A percentile compares a stretch with the other conserved stretches of the same genome.
Conservation (phyloP, 2,329 filamentous ascomycete species). For the Graphilbum sp. region DNA sequence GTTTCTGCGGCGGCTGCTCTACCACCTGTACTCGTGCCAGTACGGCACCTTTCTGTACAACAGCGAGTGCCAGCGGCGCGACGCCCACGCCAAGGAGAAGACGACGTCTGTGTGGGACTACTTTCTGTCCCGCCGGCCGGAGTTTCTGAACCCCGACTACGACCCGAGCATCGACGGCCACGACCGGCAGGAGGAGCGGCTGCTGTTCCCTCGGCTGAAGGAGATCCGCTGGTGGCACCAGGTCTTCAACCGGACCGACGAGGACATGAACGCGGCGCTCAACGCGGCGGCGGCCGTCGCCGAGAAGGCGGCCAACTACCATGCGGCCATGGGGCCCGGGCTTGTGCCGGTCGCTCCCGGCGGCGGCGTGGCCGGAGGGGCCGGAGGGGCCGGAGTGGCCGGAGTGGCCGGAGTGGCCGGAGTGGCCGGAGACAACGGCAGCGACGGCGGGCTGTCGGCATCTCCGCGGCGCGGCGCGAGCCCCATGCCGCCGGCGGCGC, state of each 20-base stretch:
- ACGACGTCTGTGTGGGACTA: constrained; percentile 93
- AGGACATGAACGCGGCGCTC: constrained; percentile 74
- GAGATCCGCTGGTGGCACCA: constrained; percentile 93
- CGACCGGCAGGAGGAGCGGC: constrained; percentile 59
- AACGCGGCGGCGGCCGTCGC: constrained; percentile 37
- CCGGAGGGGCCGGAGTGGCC: constrained; percentile 11
- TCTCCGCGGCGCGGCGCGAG: constrained; percentile 17
- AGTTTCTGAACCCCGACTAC: constrained; percentile 74
- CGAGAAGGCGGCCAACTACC: constrained; percentile 17
- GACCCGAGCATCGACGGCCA: constrained; percentile 62
- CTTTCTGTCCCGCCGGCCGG: constrained; percentile 62
- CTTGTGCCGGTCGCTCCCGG: constrained; percentile 3
- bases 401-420: constrained; percentile 19
- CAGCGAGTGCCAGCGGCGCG: constrained; percentile 72
- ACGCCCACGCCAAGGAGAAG: constrained; percentile 49
- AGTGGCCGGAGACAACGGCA: background rate
- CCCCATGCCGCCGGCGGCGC: constrained; percentile 16
- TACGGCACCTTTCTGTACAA: constrained; percentile 96
- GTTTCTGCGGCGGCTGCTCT: constrained; percentile 74
- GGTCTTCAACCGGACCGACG: constrained; percentile 68
- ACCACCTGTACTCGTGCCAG: constrained; percentile 90
- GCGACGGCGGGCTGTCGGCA: constrained; percentile 6
- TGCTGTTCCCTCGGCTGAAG: constrained; percentile 62
- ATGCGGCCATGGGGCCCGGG: constrained; percentile 6
- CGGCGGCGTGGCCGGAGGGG: constrained; percentile 22